Conservation (phyloP, 345 rosid species). For the Gossypium rotundifolium region DNA sequence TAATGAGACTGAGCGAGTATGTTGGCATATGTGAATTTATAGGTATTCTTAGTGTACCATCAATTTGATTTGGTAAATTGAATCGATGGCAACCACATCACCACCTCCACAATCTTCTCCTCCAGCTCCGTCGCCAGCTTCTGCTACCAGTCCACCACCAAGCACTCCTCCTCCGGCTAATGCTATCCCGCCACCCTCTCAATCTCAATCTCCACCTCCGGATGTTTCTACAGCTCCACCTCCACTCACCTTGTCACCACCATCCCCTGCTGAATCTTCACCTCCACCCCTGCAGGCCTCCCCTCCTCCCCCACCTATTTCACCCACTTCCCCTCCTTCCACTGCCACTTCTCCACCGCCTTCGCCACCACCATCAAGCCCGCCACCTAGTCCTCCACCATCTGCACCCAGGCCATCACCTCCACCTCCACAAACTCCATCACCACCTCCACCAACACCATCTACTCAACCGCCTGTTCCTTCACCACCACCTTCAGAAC, state of each 20-base stretch:
- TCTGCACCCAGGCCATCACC: slow-evolving; percentile 17
- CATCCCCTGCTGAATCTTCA: slow-evolving; percentile 17
- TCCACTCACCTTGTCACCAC: slow-evolving; percentile 15
- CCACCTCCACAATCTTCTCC: slow-evolving; percentile 53
- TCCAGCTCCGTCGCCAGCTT: slow-evolving; percentile 39
- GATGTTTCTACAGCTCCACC: slow-evolving; percentile 12
- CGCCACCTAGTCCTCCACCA: slow-evolving; percentile 14
- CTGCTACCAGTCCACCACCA: slow-evolving; percentile 18
- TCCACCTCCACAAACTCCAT: neutral
- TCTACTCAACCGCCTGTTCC: slow-evolving; percentile 20
- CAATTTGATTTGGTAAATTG: neutral
- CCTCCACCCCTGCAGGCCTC: slow-evolving; percentile 8
- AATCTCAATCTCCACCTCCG: slow-evolving; percentile 20
- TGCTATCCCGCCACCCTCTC: slow-evolving; percentile 25
- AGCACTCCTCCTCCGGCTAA: slow-evolving; percentile 17
- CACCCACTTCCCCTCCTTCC: slow-evolving; percentile 19
- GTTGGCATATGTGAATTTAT: slow-evolving; percentile 16
- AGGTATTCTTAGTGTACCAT: slow-evolving; percentile 3
- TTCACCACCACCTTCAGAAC: slow-evolving; percentile 29
- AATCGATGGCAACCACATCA: slow-evolving; percentile 53
- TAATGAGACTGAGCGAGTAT: neutral
- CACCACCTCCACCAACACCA: slow-evolving; percentile 29
- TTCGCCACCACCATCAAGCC: slow-evolving; percentile 23
- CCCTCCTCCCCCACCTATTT: slow-evolving; percentile 20
- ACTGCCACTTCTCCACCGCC: slow-evolving; percentile 8